Percentiles rank a stretch among this genome's conserved stretches.
These are phyloP conservation scores for Kuraishia cidri DNA, from an alignment of 805 yeast genomes.

Conservation along the genomic window DNA sequence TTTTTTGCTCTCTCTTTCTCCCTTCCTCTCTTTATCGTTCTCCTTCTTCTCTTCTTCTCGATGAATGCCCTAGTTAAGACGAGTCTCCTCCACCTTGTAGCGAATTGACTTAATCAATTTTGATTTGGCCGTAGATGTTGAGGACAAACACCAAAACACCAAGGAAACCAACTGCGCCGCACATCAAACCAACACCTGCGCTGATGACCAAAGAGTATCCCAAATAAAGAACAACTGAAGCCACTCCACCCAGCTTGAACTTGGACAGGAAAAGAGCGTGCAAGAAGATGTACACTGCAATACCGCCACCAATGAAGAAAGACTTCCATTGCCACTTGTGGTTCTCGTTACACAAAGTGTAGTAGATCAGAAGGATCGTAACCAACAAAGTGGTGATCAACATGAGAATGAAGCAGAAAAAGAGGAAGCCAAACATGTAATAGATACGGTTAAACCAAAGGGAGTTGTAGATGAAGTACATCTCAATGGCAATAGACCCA, in stretches of 20 bases:
- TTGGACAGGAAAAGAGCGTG: constrained; percentile 74
- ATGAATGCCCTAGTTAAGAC: no score
- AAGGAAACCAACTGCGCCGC: constrained; percentile 84
- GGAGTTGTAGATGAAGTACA: constrained; percentile 86
- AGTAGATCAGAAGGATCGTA: constrained; percentile 72
- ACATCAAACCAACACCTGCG: constrained; percentile 61
- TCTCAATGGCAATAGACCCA: constrained; percentile 89
- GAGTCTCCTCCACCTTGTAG: no score
- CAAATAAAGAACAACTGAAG: constrained; percentile 69
- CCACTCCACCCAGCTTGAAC: constrained; percentile 61
- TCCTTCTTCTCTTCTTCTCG: no score
- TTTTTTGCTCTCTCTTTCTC: no score
- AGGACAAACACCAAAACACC: constrained; percentile 68
- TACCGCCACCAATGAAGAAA: constrained; percentile 79
- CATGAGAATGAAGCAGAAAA: constrained; percentile 82
- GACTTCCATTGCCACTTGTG: constrained; percentile 98
- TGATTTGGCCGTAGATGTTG: constrained; percentile 75
- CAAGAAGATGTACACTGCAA: constrained; percentile 74
- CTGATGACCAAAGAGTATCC: constrained; percentile 79
- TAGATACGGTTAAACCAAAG: constrained; percentile 90
- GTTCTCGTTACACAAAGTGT: constrained; percentile 81
- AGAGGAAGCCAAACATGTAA: constrained; percentile 96
- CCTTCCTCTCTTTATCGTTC: no score
- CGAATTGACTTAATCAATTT: constrained; percentile 70
- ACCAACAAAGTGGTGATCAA: constrained; percentile 73